These are phyloP conservation scores for Citropsis articulata DNA, from an alignment of 345 rosid species.

Conservation along the genomic window DNA sequence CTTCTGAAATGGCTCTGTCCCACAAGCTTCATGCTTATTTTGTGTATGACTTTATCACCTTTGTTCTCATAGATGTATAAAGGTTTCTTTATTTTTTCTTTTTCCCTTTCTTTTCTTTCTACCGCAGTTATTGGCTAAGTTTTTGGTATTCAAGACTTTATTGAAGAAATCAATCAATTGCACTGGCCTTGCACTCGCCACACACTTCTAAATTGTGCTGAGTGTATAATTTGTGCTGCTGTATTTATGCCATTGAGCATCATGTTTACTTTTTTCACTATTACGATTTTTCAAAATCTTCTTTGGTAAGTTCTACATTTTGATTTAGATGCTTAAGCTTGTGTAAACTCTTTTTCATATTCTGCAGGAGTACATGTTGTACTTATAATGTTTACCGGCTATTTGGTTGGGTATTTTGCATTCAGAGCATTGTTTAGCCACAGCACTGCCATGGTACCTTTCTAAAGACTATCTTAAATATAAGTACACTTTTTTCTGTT, in stretches of 20 bases:
- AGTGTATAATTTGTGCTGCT: background rate
- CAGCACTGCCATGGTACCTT: constrained; percentile 61
- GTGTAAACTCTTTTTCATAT: background rate
- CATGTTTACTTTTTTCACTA: background rate
- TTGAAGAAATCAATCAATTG: background rate
- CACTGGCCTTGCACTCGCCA: background rate
- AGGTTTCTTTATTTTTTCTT: background rate
- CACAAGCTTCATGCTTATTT: background rate
- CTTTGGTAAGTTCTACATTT: background rate
- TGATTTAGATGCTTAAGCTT: background rate
- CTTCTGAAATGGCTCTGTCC: background rate
- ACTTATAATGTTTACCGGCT: constrained; percentile 91
- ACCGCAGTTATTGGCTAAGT: background rate
- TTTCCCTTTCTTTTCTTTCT: background rate
- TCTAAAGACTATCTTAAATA: background rate
- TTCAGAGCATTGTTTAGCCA: constrained; percentile 86
- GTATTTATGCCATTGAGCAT: background rate
- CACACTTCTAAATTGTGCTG: no score
- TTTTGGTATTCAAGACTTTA: background rate
- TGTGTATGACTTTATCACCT: background rate
- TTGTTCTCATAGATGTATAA: background rate
- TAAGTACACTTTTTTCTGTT: background rate
- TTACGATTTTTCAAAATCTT: background rate
- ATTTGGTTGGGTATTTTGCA: constrained; percentile 73
- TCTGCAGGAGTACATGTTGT: constrained; percentile 79